A percentile compares a stretch with the other conserved stretches of the same genome.
phyloP scores from a whole-genome alignment of 2,329 filamentous ascomycete species.

The Fusarium sp. region DNA sequence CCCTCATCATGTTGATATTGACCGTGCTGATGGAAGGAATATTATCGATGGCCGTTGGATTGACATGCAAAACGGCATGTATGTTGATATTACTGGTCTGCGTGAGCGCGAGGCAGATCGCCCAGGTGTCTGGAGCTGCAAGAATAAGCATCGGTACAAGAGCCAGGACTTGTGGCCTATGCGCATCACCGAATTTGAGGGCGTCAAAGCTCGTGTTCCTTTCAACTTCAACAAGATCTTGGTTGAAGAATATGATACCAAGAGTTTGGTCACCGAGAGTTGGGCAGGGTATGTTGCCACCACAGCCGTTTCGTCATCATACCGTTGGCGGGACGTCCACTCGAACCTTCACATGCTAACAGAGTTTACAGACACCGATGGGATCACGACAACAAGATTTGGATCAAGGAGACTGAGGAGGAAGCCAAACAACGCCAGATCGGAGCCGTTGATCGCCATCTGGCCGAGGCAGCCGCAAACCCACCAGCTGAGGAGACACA shows the following conservation, averaged over 20 bases:
- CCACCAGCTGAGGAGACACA: conserved; percentile 8
- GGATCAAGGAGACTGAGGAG: conserved; percentile 62
- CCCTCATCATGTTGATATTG: conserved; percentile 72
- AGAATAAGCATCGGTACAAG: conserved; percentile 80
- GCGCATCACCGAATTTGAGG: conserved; percentile 80
- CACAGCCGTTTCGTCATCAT: neutral
- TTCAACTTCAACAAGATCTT: conserved; percentile 75
- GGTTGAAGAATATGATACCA: conserved; percentile 73
- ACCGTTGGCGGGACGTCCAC: neutral
- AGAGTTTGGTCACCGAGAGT: conserved; percentile 69
- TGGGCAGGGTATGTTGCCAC: conserved; percentile 69
- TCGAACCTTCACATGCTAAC: conserved; percentile 29
- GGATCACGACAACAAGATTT: conserved; percentile 68
- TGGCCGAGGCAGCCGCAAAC: conserved; percentile 40
- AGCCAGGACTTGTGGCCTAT: conserved; percentile 81
- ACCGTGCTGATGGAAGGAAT: conserved; percentile 76
- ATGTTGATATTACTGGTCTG: conserved; percentile 85
- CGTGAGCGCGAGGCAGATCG: conserved; percentile 71
- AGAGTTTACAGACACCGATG: conserved; percentile 66
- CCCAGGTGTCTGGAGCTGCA: conserved; percentile 81
- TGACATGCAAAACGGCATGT: conserved; percentile 79
- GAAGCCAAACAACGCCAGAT: conserved; percentile 43
- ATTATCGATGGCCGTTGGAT: conserved; percentile 90
- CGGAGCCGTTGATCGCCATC: conserved; percentile 46
- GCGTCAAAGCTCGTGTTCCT: conserved; percentile 76